These are phyloP conservation scores for Paecilomyces formosus DNA, from an alignment of 2,329 filamentous ascomycete species.

Conservation along the genomic window DNA sequence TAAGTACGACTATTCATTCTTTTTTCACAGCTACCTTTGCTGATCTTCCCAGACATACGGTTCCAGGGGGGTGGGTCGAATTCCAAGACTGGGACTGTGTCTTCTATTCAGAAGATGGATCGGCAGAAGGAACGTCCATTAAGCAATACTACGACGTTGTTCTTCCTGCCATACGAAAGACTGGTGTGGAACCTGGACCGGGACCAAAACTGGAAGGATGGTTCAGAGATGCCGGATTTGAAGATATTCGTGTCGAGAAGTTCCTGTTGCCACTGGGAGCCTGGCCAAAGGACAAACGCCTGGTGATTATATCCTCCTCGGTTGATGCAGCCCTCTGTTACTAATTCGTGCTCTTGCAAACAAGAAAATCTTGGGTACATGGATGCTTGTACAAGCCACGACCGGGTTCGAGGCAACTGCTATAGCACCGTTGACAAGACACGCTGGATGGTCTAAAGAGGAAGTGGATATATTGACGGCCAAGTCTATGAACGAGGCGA, in stretches of 20 bases:
- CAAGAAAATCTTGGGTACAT: not conserved
- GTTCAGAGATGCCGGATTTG: constrained; percentile 15
- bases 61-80: constrained; percentile 32
- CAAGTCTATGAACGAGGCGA: not conserved
- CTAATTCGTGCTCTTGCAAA: not conserved
- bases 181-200: not conserved
- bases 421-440: not conserved
- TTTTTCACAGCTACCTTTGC: not conserved
- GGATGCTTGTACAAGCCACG: not conserved
- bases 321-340: not conserved
- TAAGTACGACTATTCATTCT: not conserved
- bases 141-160: not conserved
- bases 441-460: not conserved
- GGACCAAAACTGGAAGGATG: constrained; percentile 6
- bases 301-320: not conserved
- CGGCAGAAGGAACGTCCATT: not conserved
- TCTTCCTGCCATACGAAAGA: not conserved
- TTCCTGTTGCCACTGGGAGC: constrained; percentile 14
- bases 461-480: not conserved
- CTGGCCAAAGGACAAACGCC: constrained; percentile 7
- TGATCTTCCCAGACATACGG: constrained; percentile 15
- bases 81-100: constrained; percentile 25
- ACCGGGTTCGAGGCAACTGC: not conserved
- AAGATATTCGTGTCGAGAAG: constrained; percentile 9
- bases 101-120: constrained; percentile 15